These are phyloP conservation scores for Alternaria gansuensis DNA, from an alignment of 2,329 filamentous ascomycete species.

Conservation along the genomic window DNA sequence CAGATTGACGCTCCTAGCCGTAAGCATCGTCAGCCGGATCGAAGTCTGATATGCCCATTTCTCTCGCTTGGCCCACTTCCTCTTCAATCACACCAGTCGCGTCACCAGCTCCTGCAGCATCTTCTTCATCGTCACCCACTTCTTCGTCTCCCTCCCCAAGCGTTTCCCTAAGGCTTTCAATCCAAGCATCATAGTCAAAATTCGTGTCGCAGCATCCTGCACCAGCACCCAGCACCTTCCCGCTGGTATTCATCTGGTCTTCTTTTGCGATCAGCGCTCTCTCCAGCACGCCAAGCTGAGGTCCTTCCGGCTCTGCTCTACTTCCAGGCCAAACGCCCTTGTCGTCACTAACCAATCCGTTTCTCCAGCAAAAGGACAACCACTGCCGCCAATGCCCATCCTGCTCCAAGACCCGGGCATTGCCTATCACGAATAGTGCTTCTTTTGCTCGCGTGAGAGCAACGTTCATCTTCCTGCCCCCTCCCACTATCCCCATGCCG, in stretches of 20 bases:
- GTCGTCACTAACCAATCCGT: conserved; percentile 37
- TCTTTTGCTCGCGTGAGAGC: conserved; percentile 57
- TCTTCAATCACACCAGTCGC: not conserved
- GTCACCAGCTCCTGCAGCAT: not conserved
- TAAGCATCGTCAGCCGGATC: not conserved
- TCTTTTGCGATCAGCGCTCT: conserved; percentile 38
- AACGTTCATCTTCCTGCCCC: conserved; percentile 56
- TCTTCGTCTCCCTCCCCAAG: conserved; percentile 30
- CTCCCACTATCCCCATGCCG: conserved; percentile 51
- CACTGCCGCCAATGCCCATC: conserved; percentile 53
- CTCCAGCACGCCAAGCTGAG: conserved; percentile 39
- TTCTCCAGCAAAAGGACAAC: conserved; percentile 52
- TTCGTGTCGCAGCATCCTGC: conserved; percentile 3
- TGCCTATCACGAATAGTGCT: conserved; percentile 56
- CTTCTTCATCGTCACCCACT: not conserved
- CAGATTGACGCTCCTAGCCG: not conserved
- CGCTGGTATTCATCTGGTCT: conserved; percentile 7
- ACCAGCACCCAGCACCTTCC: conserved; percentile 29
- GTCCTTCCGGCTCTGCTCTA: not conserved
- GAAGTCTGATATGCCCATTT: too few species aligned
- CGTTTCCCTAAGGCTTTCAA: conserved; percentile 31
- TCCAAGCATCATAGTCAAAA: conserved; percentile 38
- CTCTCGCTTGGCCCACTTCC: not conserved
- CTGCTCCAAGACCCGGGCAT: conserved; percentile 48
- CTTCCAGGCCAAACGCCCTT: conserved; percentile 17